Evolutionary conservation across 2,329 filamentous ascomycete genomes (phyloP).

Genomic region (Pyrenophora graminea): DNA sequence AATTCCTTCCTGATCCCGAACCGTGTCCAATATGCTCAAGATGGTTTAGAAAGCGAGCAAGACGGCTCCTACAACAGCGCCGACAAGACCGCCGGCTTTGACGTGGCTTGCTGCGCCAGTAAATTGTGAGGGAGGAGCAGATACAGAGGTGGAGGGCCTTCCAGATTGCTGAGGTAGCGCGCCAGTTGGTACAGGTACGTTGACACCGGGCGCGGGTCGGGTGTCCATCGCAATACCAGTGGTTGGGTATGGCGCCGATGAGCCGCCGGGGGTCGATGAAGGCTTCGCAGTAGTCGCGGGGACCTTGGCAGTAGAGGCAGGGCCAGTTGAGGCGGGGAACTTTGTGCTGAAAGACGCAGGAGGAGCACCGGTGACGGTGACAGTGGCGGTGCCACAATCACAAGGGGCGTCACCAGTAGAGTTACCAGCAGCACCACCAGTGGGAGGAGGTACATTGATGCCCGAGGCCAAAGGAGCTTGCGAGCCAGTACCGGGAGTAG

Average conservation of each 20-base stretch:
- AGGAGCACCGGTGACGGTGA: conserved; percentile 36
- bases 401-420: conserved; percentile 21
- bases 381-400: conserved; percentile 33
- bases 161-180: conserved; percentile 20
- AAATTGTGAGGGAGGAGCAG: conserved; percentile 29
- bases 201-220: conserved; percentile 27
- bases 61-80: conserved; percentile 27
- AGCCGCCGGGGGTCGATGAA: not conserved
- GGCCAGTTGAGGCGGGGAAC: conserved; percentile 17
- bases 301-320: conserved; percentile 13
- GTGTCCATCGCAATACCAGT: conserved; percentile 37
- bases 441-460: conserved; percentile 28
- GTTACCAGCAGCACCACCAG: conserved; percentile 12
- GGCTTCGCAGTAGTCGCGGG: conserved; percentile 7
- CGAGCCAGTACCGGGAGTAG: conserved; percentile 32
- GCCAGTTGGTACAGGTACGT: conserved; percentile 28
- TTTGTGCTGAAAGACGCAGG: conserved; percentile 19
- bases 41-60: conserved; percentile 32
- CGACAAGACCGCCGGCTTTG: conserved; percentile 29
- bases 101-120: conserved; percentile 33
- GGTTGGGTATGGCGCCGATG: conserved; percentile 27
- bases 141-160: conserved; percentile 27
- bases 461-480: conserved; percentile 28
- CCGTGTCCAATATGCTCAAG: not conserved
- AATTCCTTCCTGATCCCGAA: too few species aligned